A percentile compares a stretch with the other conserved stretches of the same genome.
These are phyloP conservation scores for Amauroascus niger DNA, from an alignment of 2,329 filamentous ascomycete species.

Conservation along the genomic window DNA sequence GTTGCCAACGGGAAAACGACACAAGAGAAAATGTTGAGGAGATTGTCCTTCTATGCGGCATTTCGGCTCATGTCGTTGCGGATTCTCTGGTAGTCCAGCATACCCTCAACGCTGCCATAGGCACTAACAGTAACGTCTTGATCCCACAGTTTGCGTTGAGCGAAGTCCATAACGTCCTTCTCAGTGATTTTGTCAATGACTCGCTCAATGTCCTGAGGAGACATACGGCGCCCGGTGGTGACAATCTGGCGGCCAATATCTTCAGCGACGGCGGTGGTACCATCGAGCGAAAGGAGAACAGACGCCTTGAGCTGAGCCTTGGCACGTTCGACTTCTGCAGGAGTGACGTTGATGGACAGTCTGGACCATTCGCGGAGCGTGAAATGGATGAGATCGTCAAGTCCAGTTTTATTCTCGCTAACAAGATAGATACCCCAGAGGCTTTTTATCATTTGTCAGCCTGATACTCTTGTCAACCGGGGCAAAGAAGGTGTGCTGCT, in stretches of 20 bases:
- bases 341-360: conserved; percentile 75
- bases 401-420: conserved; percentile 71
- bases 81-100: conserved; percentile 45
- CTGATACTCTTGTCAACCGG: not conserved
- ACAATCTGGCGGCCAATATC: conserved; percentile 98
- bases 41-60: conserved; percentile 27
- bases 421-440: conserved; percentile 99
- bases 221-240: conserved; percentile 87
- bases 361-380: conserved; percentile 97
- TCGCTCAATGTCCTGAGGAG: conserved; percentile 87
- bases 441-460: conserved; percentile 42
- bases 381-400: conserved; percentile 98
- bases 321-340: conserved; percentile 91
- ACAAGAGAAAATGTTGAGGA: not conserved
- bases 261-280: conserved; percentile 93
- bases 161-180: conserved; percentile 96
- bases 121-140: conserved; percentile 90
- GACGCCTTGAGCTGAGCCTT: conserved; percentile 99
- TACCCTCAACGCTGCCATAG: conserved; percentile 82
- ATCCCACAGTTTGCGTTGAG: conserved; percentile 92
- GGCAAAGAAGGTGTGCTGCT: conserved; percentile 28
- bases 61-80: conserved; percentile 83
- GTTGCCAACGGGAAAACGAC: not conserved
- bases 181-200: conserved; percentile 80
- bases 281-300: conserved; percentile 91